Conservation (phyloP, 2,329 filamentous ascomycete genomes). For the Cladorrhinum sp. region DNA sequence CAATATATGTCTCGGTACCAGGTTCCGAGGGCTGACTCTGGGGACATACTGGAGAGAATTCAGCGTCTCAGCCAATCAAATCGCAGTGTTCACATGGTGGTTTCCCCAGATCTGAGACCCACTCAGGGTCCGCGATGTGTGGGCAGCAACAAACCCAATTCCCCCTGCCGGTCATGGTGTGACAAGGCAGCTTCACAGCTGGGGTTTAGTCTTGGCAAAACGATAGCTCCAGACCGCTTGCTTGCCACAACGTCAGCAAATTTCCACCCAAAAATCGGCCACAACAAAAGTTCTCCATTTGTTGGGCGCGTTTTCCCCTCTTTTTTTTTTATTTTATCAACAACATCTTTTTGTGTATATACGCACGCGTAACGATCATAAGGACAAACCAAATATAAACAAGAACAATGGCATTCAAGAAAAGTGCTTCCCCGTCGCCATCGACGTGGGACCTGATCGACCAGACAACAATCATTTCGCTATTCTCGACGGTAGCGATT, state of each 20-base stretch:
- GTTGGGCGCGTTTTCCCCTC: not conserved
- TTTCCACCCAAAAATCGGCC: not conserved
- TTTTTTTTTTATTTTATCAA: not conserved
- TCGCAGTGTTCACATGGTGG: not conserved
- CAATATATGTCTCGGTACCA: no score
- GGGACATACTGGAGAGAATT: no score
- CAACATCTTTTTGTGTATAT: no score
- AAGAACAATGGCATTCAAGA: conserved; percentile 13
- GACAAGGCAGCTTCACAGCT: not conserved
- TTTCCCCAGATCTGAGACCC: not conserved
- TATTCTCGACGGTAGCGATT: conserved; percentile 54
- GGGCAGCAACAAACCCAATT: not conserved
- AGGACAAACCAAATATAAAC: not conserved
- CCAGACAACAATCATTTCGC: conserved; percentile 56
- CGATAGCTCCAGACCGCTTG: not conserved
- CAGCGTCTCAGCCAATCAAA: not conserved
- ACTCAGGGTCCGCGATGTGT: not conserved
- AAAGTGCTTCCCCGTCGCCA: not conserved
- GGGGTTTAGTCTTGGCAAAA: not conserved
- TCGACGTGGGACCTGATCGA: conserved; percentile 57
- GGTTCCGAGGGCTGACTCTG: no score
- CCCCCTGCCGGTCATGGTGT: not conserved
- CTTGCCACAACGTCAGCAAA: not conserved
- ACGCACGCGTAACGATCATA: not conserved
- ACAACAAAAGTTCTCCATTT: not conserved